Percentiles rank a stretch among this genome's conserved stretches.
Conservation (phyloP, 2,329 filamentous ascomycete species). For the Colletotrichum sp. region DNA sequence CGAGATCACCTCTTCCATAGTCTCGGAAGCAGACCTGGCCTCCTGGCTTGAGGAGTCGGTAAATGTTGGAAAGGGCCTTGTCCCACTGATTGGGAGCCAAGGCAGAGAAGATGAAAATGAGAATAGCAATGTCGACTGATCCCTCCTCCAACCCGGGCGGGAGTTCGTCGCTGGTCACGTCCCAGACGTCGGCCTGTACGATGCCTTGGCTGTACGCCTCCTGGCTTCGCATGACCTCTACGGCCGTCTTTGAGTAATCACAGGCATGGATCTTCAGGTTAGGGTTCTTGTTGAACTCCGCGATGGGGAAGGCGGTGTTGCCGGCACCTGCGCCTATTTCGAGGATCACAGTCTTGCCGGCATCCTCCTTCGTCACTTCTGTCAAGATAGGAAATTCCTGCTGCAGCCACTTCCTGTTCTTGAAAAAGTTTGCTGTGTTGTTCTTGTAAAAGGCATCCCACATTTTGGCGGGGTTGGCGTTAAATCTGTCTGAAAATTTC, state of each 20-base stretch:
- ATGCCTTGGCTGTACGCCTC: constrained; percentile 73
- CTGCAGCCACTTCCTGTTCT: constrained; percentile 95
- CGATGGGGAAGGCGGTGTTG: constrained; percentile 93
- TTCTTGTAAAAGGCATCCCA: constrained; percentile 99
- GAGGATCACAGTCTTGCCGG: constrained; percentile 74
- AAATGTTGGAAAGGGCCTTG: constrained; percentile 80
- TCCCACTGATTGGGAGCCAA: constrained; percentile 85
- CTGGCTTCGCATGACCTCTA: constrained; percentile 87
- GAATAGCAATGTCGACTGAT: constrained; percentile 88
- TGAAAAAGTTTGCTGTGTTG: constrained; percentile 97
- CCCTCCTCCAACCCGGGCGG: constrained; percentile 78
- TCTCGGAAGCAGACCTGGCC: constrained; percentile 96
- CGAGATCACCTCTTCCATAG: constrained; percentile 93
- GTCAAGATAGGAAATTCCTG: constrained; percentile 94
- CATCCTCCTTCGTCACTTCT: constrained; percentile 72
- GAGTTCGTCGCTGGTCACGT: constrained; percentile 74
- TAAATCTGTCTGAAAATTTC: constrained; percentile 72
- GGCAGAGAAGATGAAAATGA: constrained; percentile 98
- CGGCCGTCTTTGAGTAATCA: constrained; percentile 94
- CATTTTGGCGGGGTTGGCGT: constrained; percentile 89
- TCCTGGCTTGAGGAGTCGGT: constrained; percentile 84
- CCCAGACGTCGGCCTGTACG: constrained; percentile 95
- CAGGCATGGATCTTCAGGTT: constrained; percentile 87
- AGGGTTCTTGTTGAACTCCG: constrained; percentile 83
- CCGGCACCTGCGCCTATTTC: constrained; percentile 96